Conservation (phyloP, 2,329 filamentous ascomycete species). For the Pseudogymnoascus sp. region DNA sequence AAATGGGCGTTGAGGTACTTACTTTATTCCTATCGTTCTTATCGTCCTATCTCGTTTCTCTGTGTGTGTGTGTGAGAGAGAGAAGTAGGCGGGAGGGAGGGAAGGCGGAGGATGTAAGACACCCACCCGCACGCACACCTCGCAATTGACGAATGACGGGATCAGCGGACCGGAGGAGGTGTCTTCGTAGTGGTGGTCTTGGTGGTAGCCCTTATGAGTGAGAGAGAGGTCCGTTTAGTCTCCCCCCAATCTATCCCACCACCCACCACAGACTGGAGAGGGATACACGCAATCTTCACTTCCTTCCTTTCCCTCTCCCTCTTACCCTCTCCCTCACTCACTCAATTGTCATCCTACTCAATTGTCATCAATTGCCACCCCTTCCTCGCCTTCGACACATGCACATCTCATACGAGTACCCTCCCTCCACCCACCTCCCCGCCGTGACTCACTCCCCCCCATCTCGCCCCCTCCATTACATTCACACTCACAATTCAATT, state of each 20-base stretch:
- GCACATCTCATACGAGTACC: not conserved
- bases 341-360: not conserved
- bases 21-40: too few species aligned
- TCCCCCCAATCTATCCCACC: not conserved
- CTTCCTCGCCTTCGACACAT: not conserved
- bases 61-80: too few species aligned
- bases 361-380: not conserved
- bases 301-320: too few species aligned
- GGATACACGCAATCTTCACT: not conserved
- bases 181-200: not conserved
- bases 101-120: not conserved
- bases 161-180: not conserved
- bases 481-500: too few species aligned
- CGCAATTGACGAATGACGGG: not conserved
- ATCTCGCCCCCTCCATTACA: not conserved
- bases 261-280: not conserved
- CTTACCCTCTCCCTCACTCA: not conserved
- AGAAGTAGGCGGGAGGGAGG: too few species aligned
- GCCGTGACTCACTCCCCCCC: not conserved
- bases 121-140: too few species aligned
- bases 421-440: not conserved
- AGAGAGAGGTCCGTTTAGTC: too few species aligned
- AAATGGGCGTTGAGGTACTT: too few species aligned
- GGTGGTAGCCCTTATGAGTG: too few species aligned
- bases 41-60: too few species aligned